Conservation (phyloP, 2,329 filamentous ascomycete genomes). For the Phialocephala subalpina region DNA sequence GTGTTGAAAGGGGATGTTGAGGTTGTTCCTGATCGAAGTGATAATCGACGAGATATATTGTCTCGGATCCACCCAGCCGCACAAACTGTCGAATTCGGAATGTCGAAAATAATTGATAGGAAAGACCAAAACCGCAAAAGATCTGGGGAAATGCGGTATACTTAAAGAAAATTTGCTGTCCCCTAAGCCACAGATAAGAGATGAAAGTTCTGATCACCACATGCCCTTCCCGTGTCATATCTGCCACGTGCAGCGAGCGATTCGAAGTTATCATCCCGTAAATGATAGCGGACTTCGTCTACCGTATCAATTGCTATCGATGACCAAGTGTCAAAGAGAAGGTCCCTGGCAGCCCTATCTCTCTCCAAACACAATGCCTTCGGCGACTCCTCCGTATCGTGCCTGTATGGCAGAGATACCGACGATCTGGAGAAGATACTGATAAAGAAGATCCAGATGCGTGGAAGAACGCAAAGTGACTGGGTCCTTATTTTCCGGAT, state of each 20-base stretch:
- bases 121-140: neutral
- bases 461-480: conserved; percentile 11
- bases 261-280: conserved; percentile 7
- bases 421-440: conserved; percentile 15
- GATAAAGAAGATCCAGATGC: conserved; percentile 1
- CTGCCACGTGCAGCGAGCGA: conserved; percentile 22
- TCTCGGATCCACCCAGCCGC: neutral
- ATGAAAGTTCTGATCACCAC: conserved; percentile 15
- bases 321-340: neutral
- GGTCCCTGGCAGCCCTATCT: neutral
- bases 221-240: conserved; percentile 19
- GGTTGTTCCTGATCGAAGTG: neutral
- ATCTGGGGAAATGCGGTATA: conserved; percentile 15
- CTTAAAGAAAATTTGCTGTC: conserved; percentile 24
- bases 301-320: conserved; percentile 3
- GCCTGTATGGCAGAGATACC: neutral
- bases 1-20: neutral
- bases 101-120: neutral
- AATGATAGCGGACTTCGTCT: conserved; percentile 11
- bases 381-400: neutral
- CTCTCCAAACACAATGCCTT: neutral
- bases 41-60: neutral
- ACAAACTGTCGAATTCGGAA: neutral
- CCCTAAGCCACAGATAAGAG: conserved; percentile 35
- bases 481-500: conserved; percentile 26